Percentiles rank a stretch among this genome's conserved stretches.
These are phyloP conservation scores for Nigrograna mackinnonii DNA, from an alignment of 2,329 filamentous ascomycete species.

Conservation along the genomic window DNA sequence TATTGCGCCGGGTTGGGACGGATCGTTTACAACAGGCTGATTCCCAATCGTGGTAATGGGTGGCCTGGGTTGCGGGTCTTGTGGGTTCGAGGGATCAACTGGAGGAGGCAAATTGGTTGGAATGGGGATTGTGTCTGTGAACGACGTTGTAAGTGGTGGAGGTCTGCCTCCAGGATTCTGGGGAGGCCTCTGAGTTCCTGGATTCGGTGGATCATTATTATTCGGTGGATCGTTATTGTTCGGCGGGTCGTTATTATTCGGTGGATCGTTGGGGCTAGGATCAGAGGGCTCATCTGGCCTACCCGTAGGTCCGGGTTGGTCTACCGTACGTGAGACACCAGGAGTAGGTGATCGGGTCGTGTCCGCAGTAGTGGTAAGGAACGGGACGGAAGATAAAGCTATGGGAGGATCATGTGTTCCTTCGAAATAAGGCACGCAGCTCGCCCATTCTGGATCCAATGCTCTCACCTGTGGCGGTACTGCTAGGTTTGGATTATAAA, in stretches of 20 bases:
- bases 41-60: neutral
- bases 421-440: slow-evolving; percentile 7
- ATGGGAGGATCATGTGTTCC: slow-evolving; percentile 10
- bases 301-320: neutral
- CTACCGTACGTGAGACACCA: neutral
- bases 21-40: neutral
- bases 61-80: neutral
- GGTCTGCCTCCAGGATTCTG: too few relatives aligned
- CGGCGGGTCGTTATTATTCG: neutral
- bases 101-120: neutral
- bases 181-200: neutral
- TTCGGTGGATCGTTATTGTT: neutral
- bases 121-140: neutral
- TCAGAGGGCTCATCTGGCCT: neutral
- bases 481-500: slow-evolving; percentile 3
- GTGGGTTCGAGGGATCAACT: neutral
- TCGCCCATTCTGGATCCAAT: slow-evolving; percentile 10
- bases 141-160: neutral
- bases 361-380: slow-evolving; percentile 1
- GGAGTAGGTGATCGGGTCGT: neutral
- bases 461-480: slow-evolving; percentile 5
- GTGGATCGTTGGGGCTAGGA: neutral
- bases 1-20: neutral
- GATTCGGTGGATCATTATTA: neutral
- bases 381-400: slow-evolving; percentile 2